Conservation (phyloP, 2,329 filamentous ascomycete genomes). For the Lachnellula suecica region DNA sequence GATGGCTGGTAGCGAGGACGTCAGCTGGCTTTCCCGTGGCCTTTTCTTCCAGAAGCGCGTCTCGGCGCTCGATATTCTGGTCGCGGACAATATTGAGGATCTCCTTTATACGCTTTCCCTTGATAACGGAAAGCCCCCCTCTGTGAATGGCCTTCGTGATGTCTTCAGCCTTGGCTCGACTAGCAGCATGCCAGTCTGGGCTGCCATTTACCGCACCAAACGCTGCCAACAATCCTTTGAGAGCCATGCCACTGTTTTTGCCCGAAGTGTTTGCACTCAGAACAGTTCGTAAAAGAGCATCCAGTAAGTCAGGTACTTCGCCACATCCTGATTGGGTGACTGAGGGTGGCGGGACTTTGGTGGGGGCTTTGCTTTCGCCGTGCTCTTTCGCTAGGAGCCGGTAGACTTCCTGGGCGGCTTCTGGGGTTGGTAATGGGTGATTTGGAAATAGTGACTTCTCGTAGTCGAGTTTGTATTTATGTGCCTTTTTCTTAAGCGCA, state of each 20-base stretch:
- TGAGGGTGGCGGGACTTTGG: conserved; percentile 68
- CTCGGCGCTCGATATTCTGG: conserved; percentile 58
- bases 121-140: conserved; percentile 70
- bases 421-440: conserved; percentile 61
- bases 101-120: conserved; percentile 70
- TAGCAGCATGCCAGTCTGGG: conserved; percentile 73
- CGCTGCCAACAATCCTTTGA: conserved; percentile 61
- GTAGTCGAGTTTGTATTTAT: conserved; percentile 53
- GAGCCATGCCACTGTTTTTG: conserved; percentile 59
- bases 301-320: conserved; percentile 54
- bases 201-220: conserved; percentile 71
- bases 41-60: conserved; percentile 46
- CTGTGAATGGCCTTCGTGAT: conserved; percentile 68
- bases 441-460: conserved; percentile 67
- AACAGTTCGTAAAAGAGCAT: conserved; percentile 52
- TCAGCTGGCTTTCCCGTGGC: conserved; percentile 40
- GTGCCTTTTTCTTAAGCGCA: conserved; percentile 30
- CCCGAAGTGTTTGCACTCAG: conserved; percentile 52
- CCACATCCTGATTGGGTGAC: conserved; percentile 61
- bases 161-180: conserved; percentile 54
- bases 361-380: conserved; percentile 62
- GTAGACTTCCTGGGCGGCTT: conserved; percentile 70
- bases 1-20: conserved; percentile 41
- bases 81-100: conserved; percentile 72
- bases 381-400: conserved; percentile 64